These are phyloP conservation scores for Boletellus deceptivus DNA, from an alignment of 1,284 basidiomycete species.

Conservation along the genomic window DNA sequence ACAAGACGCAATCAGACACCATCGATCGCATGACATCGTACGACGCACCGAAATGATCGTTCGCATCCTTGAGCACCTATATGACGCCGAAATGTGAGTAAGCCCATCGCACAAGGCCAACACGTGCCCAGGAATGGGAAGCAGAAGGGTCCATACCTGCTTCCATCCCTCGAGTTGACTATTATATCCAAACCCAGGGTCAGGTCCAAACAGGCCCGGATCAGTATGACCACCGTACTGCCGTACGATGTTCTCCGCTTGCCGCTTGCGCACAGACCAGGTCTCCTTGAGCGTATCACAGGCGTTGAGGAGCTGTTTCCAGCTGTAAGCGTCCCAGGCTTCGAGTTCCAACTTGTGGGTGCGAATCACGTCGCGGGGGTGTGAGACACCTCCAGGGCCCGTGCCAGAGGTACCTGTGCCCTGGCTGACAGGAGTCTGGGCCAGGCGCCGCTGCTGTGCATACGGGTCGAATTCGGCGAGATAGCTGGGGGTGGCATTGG, in stretches of 20 bases:
- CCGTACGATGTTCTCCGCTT: slow-evolving; percentile 41
- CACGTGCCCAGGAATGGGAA: neutral
- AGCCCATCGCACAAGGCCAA: neutral
- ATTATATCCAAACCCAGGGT: slow-evolving; percentile 28
- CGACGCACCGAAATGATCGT: slow-evolving; percentile 45
- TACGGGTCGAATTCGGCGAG: slow-evolving; percentile 58
- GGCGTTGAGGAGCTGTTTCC: slow-evolving; percentile 53
- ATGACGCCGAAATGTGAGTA: slow-evolving; percentile 3
- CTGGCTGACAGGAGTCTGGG: slow-evolving; percentile 8
- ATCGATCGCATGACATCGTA: neutral
- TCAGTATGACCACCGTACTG: slow-evolving; percentile 37
- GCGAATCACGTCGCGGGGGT: slow-evolving; percentile 57
- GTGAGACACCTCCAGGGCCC: slow-evolving; percentile 36
- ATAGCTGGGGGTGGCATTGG: slow-evolving; percentile 38
- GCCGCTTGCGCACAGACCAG: slow-evolving; percentile 50
- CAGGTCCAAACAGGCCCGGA: slow-evolving; percentile 24
- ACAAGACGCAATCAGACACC: slow-evolving; percentile 1
- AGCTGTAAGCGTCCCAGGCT: slow-evolving; percentile 54
- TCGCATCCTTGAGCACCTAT: slow-evolving; percentile 53
- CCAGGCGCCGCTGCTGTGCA: slow-evolving; percentile 11
- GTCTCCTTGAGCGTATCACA: slow-evolving; percentile 54
- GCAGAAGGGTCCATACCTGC: slow-evolving; percentile 32
- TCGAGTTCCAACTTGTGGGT: slow-evolving; percentile 54
- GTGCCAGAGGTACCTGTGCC: slow-evolving; percentile 3
- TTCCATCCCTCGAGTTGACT: slow-evolving; percentile 46